These are phyloP conservation scores for Rhodotorula sp. DNA, from an alignment of 1,284 basidiomycete genomes.

Conservation along the genomic window DNA sequence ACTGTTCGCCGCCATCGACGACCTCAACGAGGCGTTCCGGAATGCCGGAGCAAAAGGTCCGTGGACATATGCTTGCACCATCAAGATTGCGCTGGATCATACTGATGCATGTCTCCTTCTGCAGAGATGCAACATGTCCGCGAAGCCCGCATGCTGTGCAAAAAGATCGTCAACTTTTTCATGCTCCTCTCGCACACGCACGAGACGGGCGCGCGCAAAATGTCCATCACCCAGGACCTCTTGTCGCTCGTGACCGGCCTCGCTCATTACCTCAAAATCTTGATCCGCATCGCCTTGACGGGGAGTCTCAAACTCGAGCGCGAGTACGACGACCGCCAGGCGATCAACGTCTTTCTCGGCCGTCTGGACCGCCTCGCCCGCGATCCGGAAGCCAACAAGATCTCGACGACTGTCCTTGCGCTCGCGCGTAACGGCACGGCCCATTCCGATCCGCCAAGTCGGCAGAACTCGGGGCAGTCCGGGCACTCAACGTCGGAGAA, in stretches of 20 bases:
- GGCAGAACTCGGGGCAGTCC: constrained; percentile 16
- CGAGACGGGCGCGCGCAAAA: constrained; percentile 79
- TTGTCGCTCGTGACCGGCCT: constrained; percentile 97
- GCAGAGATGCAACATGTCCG: constrained; percentile 95
- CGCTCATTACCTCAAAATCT: constrained; percentile 98
- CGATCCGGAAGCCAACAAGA: constrained; percentile 55
- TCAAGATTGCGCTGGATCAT: neutral
- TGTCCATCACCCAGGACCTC: constrained; percentile 96
- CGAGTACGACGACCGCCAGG: constrained; percentile 75
- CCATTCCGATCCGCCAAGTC: constrained; percentile 20
- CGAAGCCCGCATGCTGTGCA: constrained; percentile 96
- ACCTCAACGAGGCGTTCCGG: constrained; percentile 87
- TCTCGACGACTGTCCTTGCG: constrained; percentile 25
- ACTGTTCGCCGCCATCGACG: constrained; percentile 94
- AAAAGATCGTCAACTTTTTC: constrained; percentile 98
- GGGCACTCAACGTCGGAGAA: neutral
- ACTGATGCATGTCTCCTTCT: neutral
- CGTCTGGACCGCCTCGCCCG: constrained; percentile 86
- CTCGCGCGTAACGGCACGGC: constrained; percentile 8
- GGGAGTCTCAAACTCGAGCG: constrained; percentile 92
- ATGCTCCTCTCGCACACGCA: constrained; percentile 95
- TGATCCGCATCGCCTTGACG: constrained; percentile 95
- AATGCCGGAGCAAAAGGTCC: constrained; percentile 76
- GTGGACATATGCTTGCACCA: neutral
- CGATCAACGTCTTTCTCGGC: constrained; percentile 85